Evolutionary conservation across 352 stramenopile species (phyloP), one percentile per base, ranked within the genome.

Genomic region (Thalassiosira allenii): DNA sequence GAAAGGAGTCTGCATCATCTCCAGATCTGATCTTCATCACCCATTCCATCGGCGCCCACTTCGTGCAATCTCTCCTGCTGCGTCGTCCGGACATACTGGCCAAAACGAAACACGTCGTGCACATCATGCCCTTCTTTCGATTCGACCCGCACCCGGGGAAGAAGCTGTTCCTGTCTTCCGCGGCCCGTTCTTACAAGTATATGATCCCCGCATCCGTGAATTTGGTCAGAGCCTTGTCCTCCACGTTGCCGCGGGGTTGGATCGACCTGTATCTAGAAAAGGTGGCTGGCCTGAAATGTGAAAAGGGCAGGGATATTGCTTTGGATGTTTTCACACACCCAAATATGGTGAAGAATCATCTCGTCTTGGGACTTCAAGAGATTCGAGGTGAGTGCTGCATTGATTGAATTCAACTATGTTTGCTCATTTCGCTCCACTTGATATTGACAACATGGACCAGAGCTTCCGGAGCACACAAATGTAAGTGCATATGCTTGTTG

Each of bases 71-170:
- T 51, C 30, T 93, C 2, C 73, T 79, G 4, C 41, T 92, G 0
- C 34, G 75, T 40, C 74, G 84, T 34, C 62, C 63, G 40, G 82
- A 91, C 62, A 70, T 92, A 52, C 52, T 91, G 23, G 30, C 56
- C 40, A 54, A 53, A 40, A 92, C 84, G 29, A 49, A 52, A 57
- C 61, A 84, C 3, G 61, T 91, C 12, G 71, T 93, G 40, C 71
- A 89, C 78, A 43, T 92, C 0, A 93, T 92, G 86, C 89, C 89
- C 0, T 93, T 91, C 68, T 79, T 87, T 54, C 72, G 89, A 20
- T 91, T 88, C 34, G 71, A 89, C 52, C 61, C 88, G 33, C 51
- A 57, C 3, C 27, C 37, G 29, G 12, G 40, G 5, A 72, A 89
- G 49, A 75, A 84, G 80, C 23, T 14, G 2, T 43, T 81, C 8